Base-by-base conservation (phyloP, 331 rosid genomes). In the Acacia pycnantha region DNA sequence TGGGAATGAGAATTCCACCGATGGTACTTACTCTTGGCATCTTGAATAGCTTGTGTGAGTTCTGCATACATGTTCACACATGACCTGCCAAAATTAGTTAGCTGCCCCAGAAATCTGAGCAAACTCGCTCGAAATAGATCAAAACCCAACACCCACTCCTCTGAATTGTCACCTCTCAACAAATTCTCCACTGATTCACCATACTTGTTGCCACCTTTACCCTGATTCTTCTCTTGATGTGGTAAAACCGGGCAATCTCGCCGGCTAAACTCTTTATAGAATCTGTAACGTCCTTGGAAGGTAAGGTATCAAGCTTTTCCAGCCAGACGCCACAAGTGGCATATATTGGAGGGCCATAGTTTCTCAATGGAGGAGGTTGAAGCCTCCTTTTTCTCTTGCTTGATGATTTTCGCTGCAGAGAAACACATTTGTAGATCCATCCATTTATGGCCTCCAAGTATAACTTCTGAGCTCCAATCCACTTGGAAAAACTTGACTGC, bases 371-470 rank as follows among this genome's bases (percentile, higher is more conserved):
- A 24, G 67, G 86, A 48, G 85, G 26, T 16, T 26, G 82, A 4
- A 26, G 21, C 80, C 77, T 81, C 79, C 86, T 81, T 80, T 84
- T 94, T 85, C 93, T 87, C 82, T 70, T 96, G 78, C 62, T 96
- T 73, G 89, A 50, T 79, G 90, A 69, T 79, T 84, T 91, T 78
- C 87, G 88, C 51, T 87, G 81, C 37, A 67, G 53, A 51, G 76
- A 61, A 37, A 90, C 94, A 14, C 99, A 96, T 91, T 89, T 94
- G 65, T 46, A 27, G 78, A 96, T 91, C 99, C 99, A 96, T 37
- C 89, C 93, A 26, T 85, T 77, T 82, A 94, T 88, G 69, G 94
- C 88, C 82, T 87, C 86, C 47, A 96, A 82, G 75, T 96, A 96
- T 37, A 77, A 89, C 88, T 80, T 88, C 81, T 96, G 99, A 76